Percentiles rank a stretch among this genome's conserved stretches.
Conservation (phyloP, 768 basidiomycete genomes). For the Auriscalpium orientale region DNA sequence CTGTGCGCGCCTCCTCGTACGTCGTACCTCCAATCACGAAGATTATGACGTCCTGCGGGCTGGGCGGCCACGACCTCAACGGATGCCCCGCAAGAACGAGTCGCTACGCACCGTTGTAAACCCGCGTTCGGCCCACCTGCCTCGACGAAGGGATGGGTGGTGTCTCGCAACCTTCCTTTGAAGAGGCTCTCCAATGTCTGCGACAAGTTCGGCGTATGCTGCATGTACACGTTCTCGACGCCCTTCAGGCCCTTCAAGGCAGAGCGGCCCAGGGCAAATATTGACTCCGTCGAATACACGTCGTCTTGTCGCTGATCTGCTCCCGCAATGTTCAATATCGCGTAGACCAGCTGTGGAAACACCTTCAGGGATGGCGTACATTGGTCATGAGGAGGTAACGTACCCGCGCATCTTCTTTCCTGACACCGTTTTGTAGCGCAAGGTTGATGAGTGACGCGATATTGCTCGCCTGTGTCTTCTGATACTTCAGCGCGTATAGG, state of each 20-base stretch:
- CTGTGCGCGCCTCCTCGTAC: slow-evolving; percentile 86
- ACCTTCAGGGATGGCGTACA: background rate
- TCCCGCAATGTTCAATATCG: slow-evolving; percentile 86
- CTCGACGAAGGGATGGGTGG: slow-evolving; percentile 84
- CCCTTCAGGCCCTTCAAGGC: slow-evolving; percentile 96
- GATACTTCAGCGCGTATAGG: slow-evolving; percentile 89
- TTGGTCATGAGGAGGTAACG: slow-evolving; percentile 11
- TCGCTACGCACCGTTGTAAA: slow-evolving; percentile 52
- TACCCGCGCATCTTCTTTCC: slow-evolving; percentile 70
- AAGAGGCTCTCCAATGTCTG: slow-evolving; percentile 88
- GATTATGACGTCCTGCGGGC: slow-evolving; percentile 92
- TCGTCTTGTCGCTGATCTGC: slow-evolving; percentile 97
- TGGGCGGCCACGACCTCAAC: slow-evolving; percentile 21
- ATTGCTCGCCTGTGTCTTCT: slow-evolving; percentile 78
- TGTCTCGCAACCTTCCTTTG: slow-evolving; percentile 79
- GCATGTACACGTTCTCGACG: slow-evolving; percentile 98
- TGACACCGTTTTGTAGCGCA: slow-evolving; percentile 67
- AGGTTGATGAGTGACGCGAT: slow-evolving; percentile 74
- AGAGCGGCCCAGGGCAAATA: slow-evolving; percentile 89
- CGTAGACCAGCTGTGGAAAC: slow-evolving; percentile 73
- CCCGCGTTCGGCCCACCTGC: slow-evolving; percentile 61
- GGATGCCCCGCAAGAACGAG: background rate
- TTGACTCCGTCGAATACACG: slow-evolving; percentile 89
- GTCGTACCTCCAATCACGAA: slow-evolving; percentile 97
- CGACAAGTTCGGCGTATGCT: slow-evolving; percentile 88